Evolutionary conservation across 1,284 basidiomycete species (phyloP), one percentile per base, ranked within the genome.

Genomic region (Coniophora puteana): DNA sequence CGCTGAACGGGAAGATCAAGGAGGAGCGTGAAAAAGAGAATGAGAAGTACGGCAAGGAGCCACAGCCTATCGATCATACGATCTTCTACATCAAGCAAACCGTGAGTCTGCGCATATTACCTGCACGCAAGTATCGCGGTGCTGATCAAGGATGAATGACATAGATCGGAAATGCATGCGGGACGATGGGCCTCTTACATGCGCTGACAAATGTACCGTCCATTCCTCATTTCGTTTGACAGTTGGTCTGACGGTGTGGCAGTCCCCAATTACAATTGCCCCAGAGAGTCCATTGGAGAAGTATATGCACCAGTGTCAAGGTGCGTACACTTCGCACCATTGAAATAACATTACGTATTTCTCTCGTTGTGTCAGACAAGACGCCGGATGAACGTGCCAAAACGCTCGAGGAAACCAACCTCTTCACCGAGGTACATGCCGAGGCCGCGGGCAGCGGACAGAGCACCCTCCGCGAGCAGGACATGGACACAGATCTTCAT

Each of bases 131-230:
- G 1, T 25, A 43, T 27, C 38, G 38, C 36, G 44, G 11, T 34
- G 24, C 38, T 28, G 43, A 36, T 16, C 11, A 13, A 18, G 14
- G 18, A 17, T 36, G 16, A 33, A n/a, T n/a, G n/a, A n/a, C 22
- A 23, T 45, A 91, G 89, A 92, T 93, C 45, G 63, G 72, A 2
- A 93, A 93, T 56, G 91, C 92, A 0, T 94, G 92, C 53, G 92
- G 92, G 2, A 93, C 91, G 0, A 93, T 94, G 53, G 92, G 83
- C 0, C 68, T 95, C 7, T 68, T 95, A 11, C 92, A 95, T 57
- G 79, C 88, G 4, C 57, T 92, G 34, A 75, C 74, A 14, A 92
- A 92, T 53, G 83, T 85, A 49, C 78, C 59, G 4, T 21, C 44
- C 32, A 35, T 24, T 29, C 17, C 25, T 24, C 12, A 18, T 25